Evolutionary conservation across 2,329 filamentous ascomycete genomes (phyloP), one percentile per base, ranked within the genome.

Genomic region (Akanthomyces dipterigenus): DNA sequence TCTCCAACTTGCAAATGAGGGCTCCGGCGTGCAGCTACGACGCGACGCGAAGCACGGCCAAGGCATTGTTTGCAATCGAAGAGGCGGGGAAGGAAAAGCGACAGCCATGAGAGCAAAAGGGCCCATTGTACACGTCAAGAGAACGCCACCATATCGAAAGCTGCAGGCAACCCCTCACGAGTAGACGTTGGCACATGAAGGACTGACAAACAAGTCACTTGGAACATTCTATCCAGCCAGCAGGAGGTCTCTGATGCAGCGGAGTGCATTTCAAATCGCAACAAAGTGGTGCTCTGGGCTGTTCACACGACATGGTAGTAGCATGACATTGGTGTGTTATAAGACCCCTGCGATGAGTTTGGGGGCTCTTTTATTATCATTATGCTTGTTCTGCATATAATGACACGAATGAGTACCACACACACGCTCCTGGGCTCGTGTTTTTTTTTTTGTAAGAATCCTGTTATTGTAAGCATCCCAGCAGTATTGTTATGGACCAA

Each of bases 291-390:
- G 26, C 36, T 43, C 18, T 56, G 18, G 16, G 54, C 42, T 24
- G 55, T 59, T 59, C 55, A 50, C 55, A 59, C 46, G 55, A 59
- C 55, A 59, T 18, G 18, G 28, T 28, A 36, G 28, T 28, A 36
- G 14, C 43, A 49, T 56, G 43, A 26, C 43, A 46, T 18, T 22
- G 16, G 20, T 45, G 11, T 40, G 42, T 49, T n/a, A 28, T 57
- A 40, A 16, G 43, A 57, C 55, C 26, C 55, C 55, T 40, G 42
- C 54, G 11, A 26, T 55, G 14, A 18, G n/a, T 46, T 55, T 43
- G 22, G 40, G 40, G 51, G 16, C 12, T 26, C 18, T 48, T 48
- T 14, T 28, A 8, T 24, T 5, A 5, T 28, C 14, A 12, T 26
- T 48, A 34, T 38, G 22, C 9, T 43, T 34, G 31, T 45, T 48